A percentile compares a stretch with the other conserved stretches of the same genome.
Conservation (phyloP, 345 rosid species). For the Gossypium herbaceum region DNA sequence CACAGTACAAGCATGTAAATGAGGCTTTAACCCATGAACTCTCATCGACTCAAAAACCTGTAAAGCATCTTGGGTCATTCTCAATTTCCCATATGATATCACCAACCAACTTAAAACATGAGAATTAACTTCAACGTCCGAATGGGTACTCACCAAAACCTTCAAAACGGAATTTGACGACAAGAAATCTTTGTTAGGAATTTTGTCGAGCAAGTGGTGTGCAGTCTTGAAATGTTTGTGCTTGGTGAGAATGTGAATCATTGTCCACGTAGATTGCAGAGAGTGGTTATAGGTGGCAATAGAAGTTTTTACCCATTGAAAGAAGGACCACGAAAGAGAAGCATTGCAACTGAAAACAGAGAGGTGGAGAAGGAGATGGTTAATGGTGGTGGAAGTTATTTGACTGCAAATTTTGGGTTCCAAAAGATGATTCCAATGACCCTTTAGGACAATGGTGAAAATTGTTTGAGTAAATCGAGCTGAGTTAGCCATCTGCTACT, state of each 20-base stretch:
- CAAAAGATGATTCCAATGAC: constrained; percentile 56
- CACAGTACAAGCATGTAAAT: constrained; percentile 91
- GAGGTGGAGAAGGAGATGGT: constrained; percentile 52
- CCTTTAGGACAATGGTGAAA: constrained; percentile 49
- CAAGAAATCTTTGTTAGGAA: constrained; percentile 61
- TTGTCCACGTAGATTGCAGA: constrained; percentile 74
- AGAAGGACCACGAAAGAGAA: constrained; percentile 57
- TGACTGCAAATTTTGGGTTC: constrained; percentile 32
- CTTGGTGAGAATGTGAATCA: constrained; percentile 64
- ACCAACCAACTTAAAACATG: constrained; percentile 87
- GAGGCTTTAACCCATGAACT: constrained; percentile 50
- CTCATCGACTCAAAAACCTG: constrained; percentile 75
- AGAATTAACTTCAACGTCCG: constrained; percentile 61
- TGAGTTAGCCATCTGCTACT: constrained; percentile 15
- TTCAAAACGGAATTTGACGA: constrained; percentile 66
- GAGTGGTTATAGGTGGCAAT: constrained; percentile 48
- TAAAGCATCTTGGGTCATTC: constrained; percentile 62
- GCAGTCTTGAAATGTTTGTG: constrained; percentile 65
- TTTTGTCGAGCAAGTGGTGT: constrained; percentile 76
- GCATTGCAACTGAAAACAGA: constrained; percentile 31
- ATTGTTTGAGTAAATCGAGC: constrained; percentile 42
- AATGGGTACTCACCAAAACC: constrained; percentile 44
- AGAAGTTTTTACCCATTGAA: constrained; percentile 42
- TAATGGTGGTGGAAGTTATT: constrained; percentile 40
- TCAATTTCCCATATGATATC: constrained; percentile 52